phyloP scores from a whole-genome alignment of 352 stramenopile species.

The Phytophthora megakarya region DNA sequence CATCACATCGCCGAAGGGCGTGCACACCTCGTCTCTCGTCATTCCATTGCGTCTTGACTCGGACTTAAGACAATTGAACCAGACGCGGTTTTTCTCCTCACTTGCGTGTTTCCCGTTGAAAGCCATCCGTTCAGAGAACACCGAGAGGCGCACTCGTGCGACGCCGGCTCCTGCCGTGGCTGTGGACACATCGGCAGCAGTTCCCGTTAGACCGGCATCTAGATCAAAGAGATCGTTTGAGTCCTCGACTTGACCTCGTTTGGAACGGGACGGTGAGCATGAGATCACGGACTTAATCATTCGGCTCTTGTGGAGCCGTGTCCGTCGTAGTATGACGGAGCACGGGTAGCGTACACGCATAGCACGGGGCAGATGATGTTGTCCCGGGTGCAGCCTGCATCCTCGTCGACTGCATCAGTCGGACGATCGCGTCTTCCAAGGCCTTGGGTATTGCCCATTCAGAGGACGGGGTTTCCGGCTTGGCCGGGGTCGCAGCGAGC shows the following conservation, averaged over 20 bases:
- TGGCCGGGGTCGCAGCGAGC: too few relatives aligned
- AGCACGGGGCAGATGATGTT: too few relatives aligned
- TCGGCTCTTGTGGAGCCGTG: background rate
- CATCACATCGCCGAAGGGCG: conserved; percentile 17
- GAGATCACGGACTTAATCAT: conserved; percentile 10
- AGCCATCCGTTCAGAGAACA: conserved; percentile 15
- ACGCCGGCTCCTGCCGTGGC: background rate
- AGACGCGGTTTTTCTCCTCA: conserved; percentile 16
- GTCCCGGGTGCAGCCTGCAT: too few relatives aligned
- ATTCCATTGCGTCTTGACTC: background rate
- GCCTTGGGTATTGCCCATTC: too few relatives aligned
- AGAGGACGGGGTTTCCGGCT: too few relatives aligned
- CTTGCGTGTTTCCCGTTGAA: conserved; percentile 7
- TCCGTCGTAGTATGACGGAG: too few relatives aligned
- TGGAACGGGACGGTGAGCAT: too few relatives aligned
- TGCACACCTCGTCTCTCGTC: conserved; percentile 25
- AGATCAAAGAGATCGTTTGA: too few relatives aligned
- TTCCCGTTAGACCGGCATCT: background rate
- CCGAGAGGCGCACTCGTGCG: conserved; percentile 1
- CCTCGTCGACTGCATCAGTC: too few relatives aligned
- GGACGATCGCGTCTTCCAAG: too few relatives aligned
- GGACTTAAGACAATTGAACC: conserved; percentile 12
- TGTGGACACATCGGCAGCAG: background rate
- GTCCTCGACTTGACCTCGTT: background rate
- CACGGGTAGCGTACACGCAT: too few relatives aligned